Conservation (phyloP, 1,284 basidiomycete genomes). For the Cutaneotrichosporon dermatis region DNA sequence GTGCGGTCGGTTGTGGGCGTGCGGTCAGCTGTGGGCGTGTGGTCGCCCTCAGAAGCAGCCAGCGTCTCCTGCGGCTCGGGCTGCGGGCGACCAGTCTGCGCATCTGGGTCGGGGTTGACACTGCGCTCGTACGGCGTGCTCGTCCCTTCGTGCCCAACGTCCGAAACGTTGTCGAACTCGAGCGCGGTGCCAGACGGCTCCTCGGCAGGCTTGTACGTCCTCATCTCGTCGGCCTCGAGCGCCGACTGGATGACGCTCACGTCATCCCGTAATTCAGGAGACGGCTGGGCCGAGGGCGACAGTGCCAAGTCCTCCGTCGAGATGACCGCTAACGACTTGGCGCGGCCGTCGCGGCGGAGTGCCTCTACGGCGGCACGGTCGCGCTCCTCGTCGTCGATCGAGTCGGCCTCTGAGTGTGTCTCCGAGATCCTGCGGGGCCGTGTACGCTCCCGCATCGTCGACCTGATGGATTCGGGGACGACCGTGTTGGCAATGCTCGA, state of each 20-base stretch:
- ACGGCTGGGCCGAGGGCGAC: not conserved
- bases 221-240: not conserved
- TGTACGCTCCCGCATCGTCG: constrained; percentile 2
- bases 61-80: too few relatives aligned
- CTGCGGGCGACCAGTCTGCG: not conserved
- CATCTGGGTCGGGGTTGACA: not conserved
- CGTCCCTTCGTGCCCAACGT: not conserved
- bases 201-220: constrained; percentile 1
- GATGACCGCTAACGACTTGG: constrained; percentile 38
- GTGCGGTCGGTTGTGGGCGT: too few relatives aligned
- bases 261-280: not conserved
- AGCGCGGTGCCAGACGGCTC: constrained; percentile 6
- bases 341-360: constrained; percentile 34
- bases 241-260: not conserved
- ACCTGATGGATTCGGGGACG: not conserved
- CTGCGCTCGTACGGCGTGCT: not conserved
- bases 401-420: constrained; percentile 9
- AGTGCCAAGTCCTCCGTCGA: not conserved
- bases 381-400: constrained; percentile 26
- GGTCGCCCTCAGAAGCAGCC: too few relatives aligned
- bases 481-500: constrained; percentile 3
- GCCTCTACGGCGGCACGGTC: constrained; percentile 24
- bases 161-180: not conserved
- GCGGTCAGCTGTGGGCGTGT: too few relatives aligned
- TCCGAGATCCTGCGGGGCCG: constrained; percentile 10